Base-by-base conservation (phyloP, 257 asterid species). In the Solanum neorickii region DNA sequence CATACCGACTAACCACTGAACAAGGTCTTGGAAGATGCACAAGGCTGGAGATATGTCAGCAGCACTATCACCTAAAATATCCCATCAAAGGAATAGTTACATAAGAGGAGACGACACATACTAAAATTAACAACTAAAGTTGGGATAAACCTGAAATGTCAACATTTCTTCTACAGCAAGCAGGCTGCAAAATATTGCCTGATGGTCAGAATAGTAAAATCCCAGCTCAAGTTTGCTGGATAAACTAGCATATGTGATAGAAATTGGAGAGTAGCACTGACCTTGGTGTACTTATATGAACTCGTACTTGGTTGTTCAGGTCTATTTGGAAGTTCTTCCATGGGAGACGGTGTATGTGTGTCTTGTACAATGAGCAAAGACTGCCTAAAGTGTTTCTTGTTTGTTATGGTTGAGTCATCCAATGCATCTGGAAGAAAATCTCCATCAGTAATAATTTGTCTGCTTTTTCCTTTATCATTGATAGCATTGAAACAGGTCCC, bases 21-120 rank as follows among this genome's bases (percentile, higher is more conserved):
- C 91, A 87, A 96, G 94, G 87, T 93, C 89, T 90, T 92, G 98
- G 86, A 95, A 96, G 92, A 92, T 88, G 89, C 99, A 95, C 9
- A 5, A 44, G 66, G 84, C 66, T 46, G 92, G 87, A 88, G 92
- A 85, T 78, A 76, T 92, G 88, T 91, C 95, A n/a, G 89, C 46
- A 46, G 84, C 88, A 90, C 91, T 92, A 86, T 87, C 93, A 78
- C 91, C 96, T 93, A 86, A 20, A 89, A 88, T 62, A 73, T 46
- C 68, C 74, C 77, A 87, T 70, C 29, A 88, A 88, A 83, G 68
- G 18, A 46, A 72, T 33, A 47, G 77, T 39, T 70, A 73, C 29
- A 82, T 13, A 41, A 41, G 25, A 10, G 35, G 9, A 78, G 42
- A 37, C 25, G 11, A 20, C 15, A 5, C 49, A 84, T 16, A 74